Base-by-base conservation (phyloP, 192 early-diverging fungal species). In the Gaertneriomyces semiglobifer region DNA sequence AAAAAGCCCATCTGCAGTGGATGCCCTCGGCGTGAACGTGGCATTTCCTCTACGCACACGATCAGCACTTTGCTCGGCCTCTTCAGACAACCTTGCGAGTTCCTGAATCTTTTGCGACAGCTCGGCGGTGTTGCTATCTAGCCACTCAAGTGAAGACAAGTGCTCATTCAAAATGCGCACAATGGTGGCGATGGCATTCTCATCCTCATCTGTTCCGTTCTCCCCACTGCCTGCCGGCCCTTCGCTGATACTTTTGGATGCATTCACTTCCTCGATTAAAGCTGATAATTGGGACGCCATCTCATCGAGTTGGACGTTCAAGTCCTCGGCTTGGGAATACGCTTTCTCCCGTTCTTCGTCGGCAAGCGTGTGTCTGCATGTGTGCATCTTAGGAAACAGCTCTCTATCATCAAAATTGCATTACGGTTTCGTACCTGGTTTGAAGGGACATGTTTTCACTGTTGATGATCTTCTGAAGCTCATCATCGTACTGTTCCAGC, bases 81-180 rank as follows among this genome's bases (percentile, higher is more conserved):
- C 58, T 8, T 74, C 74, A 8, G 75, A 70, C 56, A 65, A 61
- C 67, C 47, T 62, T 38, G 39, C 69, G 18, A 87, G 72, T 60
- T 84, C 82, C 42, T 81, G 74, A 6, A 90, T 77, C 65, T 84
- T 84, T 12, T 72, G 74, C 57, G 78, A 70, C 62, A 93, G 65
- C 42, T 82, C 70, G 12, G 73, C 72, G 12, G 88, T 80, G n/a
- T 72, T 78, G 8, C 62, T 67, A 69, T 97, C 94, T 11, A 99
- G 84, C 96, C 96, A 99, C 75, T 95, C 89, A 38, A 99, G 79
- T 50, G 92, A 89, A 18, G 89, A 86, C 76, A 97, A 79, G 69
- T 99, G 96, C 11, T 84, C 78, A 68, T 98, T 94, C 62, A 99
- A 80, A 58, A 99, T 94, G 69, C 88, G 81, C 18, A 90, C 86